phyloP scores from a whole-genome alignment of 2,329 filamentous ascomycete species.

The Incumbomyces delicatus region DNA sequence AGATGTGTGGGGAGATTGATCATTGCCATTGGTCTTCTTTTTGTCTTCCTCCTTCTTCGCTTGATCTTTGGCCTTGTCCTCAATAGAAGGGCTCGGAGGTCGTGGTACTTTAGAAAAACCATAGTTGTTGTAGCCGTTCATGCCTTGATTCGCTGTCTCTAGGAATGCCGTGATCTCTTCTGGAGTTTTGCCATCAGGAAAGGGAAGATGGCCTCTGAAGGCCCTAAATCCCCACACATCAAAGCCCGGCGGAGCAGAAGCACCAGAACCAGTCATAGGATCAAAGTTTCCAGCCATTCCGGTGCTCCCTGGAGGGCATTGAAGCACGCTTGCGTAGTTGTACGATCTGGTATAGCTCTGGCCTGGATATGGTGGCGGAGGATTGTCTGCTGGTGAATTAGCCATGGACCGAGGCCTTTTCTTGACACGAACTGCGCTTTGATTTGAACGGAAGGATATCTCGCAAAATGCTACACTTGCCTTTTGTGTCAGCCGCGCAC shows the following conservation, averaged over 20 bases:
- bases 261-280: background rate
- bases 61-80: no score
- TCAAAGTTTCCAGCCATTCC: background rate
- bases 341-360: background rate
- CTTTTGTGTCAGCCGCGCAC: background rate
- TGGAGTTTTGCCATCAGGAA: background rate
- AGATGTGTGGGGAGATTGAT: no score
- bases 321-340: background rate
- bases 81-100: background rate
- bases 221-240: background rate
- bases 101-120: background rate
- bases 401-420: background rate
- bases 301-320: background rate
- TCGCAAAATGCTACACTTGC: background rate
- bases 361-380: background rate
- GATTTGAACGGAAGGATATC: constrained; percentile 1
- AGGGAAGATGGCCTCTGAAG: background rate
- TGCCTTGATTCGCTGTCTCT: background rate
- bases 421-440: background rate
- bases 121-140: background rate
- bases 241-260: background rate
- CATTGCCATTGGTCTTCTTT: no score
- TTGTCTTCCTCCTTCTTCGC: no score
- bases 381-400: background rate
- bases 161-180: background rate